Percentiles rank a stretch among this genome's conserved stretches.
Conservation (phyloP, 345 rosid genomes). For the Erodium maritimum region DNA sequence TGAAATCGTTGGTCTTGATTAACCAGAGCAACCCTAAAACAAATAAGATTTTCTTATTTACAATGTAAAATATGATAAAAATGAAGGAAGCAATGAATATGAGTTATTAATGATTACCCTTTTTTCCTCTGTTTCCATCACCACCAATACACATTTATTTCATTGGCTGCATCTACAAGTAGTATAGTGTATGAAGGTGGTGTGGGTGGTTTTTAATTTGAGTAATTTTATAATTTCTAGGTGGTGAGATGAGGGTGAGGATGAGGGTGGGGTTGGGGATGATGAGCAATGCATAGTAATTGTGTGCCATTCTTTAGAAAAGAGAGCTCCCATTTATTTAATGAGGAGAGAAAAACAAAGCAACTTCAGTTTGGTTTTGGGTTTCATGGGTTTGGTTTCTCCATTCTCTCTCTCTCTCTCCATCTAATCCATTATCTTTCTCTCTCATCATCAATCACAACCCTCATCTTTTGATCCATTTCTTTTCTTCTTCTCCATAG, state of each 20-base stretch:
- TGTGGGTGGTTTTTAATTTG: not conserved
- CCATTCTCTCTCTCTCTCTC: slow-evolving; percentile 14
- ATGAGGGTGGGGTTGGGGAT: not conserved
- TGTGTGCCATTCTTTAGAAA: no score
- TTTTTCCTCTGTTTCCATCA: no score
- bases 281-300: not conserved
- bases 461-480: not conserved
- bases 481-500: not conserved
- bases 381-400: not conserved
- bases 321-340: no score
- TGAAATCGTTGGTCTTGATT: no score
- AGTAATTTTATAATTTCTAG: not conserved
- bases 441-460: slow-evolving; percentile 14
- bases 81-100: no score
- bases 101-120: no score
- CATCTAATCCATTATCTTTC: slow-evolving; percentile 4
- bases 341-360: not conserved
- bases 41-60: no score
- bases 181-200: not conserved
- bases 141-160: no score
- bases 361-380: slow-evolving; percentile 18
- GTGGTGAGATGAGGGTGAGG: no score
- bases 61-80: no score
- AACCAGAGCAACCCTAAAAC: no score
- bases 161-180: not conserved